Evolutionary conservation across 2,329 filamentous ascomycete genomes (phyloP).

Genomic region (Didymella keratinophila): DNA sequence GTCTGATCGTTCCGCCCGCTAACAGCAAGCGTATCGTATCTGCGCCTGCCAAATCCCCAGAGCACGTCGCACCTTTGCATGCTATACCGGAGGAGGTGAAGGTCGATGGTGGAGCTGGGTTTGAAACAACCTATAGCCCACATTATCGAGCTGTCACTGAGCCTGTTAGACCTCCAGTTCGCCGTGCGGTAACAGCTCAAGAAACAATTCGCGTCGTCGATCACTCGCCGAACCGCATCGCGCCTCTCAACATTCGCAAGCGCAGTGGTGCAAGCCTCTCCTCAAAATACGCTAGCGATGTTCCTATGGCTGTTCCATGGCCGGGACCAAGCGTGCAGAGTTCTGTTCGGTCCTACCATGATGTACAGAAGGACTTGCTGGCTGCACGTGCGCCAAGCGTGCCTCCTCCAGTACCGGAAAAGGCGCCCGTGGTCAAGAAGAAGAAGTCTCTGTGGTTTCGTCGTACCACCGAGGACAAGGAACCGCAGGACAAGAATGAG

Average conservation of each 20-base stretch:
- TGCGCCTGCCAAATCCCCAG: slow-evolving; percentile 50
- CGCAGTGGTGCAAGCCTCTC: slow-evolving; percentile 46
- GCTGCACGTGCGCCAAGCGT: slow-evolving; percentile 25
- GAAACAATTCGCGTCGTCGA: slow-evolving; percentile 66
- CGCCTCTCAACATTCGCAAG: slow-evolving; percentile 65
- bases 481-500: slow-evolving; percentile 38
- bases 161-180: slow-evolving; percentile 46
- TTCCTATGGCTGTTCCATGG: slow-evolving; percentile 27
- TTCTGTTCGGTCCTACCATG: slow-evolving; percentile 30
- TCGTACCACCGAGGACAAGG: slow-evolving; percentile 44
- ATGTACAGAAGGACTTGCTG: slow-evolving; percentile 32
- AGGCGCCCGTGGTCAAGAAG: slow-evolving; percentile 46
- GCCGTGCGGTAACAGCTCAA: slow-evolving; percentile 37
- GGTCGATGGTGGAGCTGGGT: slow-evolving; percentile 45
- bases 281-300: slow-evolving; percentile 28
- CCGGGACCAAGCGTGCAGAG: slow-evolving; percentile 22
- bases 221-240: slow-evolving; percentile 59
- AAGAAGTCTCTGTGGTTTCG: slow-evolving; percentile 60
- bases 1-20: slow-evolving; percentile 59
- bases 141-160: slow-evolving; percentile 55
- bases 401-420: slow-evolving; percentile 30
- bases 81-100: slow-evolving; percentile 62
- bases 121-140: slow-evolving; percentile 34
- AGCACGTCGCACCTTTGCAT: slow-evolving; percentile 52
- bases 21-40: slow-evolving; percentile 56